A percentile compares a stretch with the other conserved stretches of the same genome.
phyloP scores from a whole-genome alignment of 2,329 filamentous ascomycete genomes.

The Lachnellula willkommii region DNA sequence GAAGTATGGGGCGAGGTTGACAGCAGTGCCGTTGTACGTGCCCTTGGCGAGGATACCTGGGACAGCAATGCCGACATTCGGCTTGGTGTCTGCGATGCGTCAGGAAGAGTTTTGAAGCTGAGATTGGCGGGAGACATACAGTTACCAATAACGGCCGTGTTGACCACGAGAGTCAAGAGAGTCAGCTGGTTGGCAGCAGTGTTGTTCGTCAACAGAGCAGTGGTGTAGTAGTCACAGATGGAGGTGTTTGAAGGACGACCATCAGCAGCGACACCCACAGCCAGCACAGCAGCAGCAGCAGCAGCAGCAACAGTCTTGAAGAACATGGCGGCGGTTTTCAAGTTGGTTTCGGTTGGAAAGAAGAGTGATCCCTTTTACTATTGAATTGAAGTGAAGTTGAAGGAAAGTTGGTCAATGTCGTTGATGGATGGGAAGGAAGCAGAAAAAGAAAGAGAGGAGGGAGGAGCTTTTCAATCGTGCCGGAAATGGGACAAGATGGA shows the following conservation, averaged over 20 bases:
- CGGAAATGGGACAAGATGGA: neutral
- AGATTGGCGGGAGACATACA: slow-evolving; percentile 34
- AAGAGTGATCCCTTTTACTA: neutral
- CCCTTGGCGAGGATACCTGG: slow-evolving; percentile 52
- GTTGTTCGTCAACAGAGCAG: slow-evolving; percentile 52
- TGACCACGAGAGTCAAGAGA: slow-evolving; percentile 53
- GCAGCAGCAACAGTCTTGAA: slow-evolving; percentile 22
- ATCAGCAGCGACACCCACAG: slow-evolving; percentile 16
- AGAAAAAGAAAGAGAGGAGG: neutral
- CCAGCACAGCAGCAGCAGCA: slow-evolving; percentile 9
- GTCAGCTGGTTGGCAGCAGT: slow-evolving; percentile 53
- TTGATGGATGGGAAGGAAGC: no score
- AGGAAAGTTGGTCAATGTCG: neutral
- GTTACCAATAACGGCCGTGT: slow-evolving; percentile 60
- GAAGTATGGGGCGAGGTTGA: slow-evolving; percentile 58
- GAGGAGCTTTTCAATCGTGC: slow-evolving; percentile 3
- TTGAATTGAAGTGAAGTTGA: slow-evolving; percentile 3
- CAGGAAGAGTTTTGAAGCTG: neutral
- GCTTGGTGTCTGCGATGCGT: slow-evolving; percentile 41
- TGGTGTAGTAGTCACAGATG: slow-evolving; percentile 62
- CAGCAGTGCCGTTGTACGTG: slow-evolving; percentile 44
- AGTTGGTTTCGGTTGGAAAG: neutral
- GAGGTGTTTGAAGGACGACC: slow-evolving; percentile 45
- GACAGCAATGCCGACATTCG: slow-evolving; percentile 48
- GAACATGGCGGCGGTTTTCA: slow-evolving; percentile 20